These are phyloP conservation scores for Neofusicoccum cordaticola DNA, from an alignment of 2,329 filamentous ascomycete genomes.

Conservation along the genomic window DNA sequence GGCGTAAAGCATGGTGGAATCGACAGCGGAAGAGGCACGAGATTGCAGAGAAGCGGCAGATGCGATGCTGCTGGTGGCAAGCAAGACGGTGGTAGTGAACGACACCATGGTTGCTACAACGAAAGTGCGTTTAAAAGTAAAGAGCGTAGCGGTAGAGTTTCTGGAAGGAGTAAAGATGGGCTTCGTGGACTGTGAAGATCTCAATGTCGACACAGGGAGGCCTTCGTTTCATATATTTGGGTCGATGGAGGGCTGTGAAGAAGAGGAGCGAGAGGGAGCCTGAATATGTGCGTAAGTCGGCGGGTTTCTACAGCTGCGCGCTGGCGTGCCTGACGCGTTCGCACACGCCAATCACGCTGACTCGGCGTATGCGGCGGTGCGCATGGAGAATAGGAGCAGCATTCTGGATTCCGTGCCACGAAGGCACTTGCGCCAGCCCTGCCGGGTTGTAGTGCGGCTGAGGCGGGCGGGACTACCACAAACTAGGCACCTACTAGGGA, in stretches of 20 bases:
- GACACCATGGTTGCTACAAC: conserved; percentile 1
- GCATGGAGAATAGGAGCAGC: not conserved
- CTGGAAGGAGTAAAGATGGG: conserved; percentile 7
- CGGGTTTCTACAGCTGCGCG: not conserved
- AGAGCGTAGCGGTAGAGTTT: not conserved
- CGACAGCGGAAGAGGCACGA: not conserved
- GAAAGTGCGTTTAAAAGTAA: not conserved
- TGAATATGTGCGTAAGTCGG: not conserved
- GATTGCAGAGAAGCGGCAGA: conserved; percentile 2
- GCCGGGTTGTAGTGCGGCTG: not conserved
- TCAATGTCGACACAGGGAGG: not conserved
- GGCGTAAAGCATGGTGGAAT: not conserved
- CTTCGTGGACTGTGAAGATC: not conserved
- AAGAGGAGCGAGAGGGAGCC: not conserved
- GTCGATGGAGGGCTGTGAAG: not conserved
- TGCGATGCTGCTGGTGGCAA: not conserved
- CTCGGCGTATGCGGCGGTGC: not conserved
- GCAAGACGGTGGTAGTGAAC: not conserved
- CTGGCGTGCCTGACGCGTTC: not conserved
- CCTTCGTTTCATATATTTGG: conserved; percentile 12
- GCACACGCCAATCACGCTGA: not conserved
- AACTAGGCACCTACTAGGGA: not conserved
- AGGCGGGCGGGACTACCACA: not conserved
- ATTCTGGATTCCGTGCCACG: not conserved
- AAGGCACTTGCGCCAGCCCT: not conserved